Evolutionary conservation across 2,329 filamentous ascomycete genomes (phyloP).

Genomic region (Diatrype stigma): DNA sequence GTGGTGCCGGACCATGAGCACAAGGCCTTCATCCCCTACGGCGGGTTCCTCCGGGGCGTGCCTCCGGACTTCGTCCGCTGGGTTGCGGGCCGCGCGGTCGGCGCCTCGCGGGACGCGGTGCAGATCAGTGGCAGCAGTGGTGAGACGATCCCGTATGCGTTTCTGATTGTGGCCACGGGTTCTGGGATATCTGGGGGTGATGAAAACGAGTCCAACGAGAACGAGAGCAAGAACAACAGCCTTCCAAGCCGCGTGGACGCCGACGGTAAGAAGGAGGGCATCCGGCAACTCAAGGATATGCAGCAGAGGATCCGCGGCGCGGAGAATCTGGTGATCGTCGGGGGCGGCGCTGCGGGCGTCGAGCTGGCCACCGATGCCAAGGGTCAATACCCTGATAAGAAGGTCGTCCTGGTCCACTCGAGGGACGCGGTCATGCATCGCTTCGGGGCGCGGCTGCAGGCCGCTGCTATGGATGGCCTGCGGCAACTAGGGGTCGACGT

Average conservation of each 20-base stretch:
- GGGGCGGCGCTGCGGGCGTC: slow-evolving; percentile 59
- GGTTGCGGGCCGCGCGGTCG: slow-evolving; percentile 38
- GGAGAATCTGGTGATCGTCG: slow-evolving; percentile 45
- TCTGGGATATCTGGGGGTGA: slow-evolving; percentile 26
- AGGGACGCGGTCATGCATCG: slow-evolving; percentile 47
- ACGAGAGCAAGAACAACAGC: slow-evolving; percentile 11
- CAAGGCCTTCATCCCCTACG: slow-evolving; percentile 59
- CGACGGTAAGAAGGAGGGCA: slow-evolving; percentile 37
- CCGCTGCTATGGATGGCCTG: slow-evolving; percentile 36
- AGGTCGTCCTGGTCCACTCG: slow-evolving; percentile 55
- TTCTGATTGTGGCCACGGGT: slow-evolving; percentile 55
- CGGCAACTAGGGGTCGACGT: slow-evolving; percentile 44
- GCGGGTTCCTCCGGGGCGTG: slow-evolving; percentile 32
- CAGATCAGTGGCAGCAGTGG: slow-evolving; percentile 34
- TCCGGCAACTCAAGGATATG: slow-evolving; percentile 39
- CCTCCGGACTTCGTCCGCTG: slow-evolving; percentile 33
- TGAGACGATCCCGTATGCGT: slow-evolving; percentile 47
- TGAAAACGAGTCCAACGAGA: not conserved
- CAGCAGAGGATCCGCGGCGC: slow-evolving; percentile 42
- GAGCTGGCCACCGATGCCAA: slow-evolving; percentile 59
- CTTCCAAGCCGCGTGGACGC: slow-evolving; percentile 46
- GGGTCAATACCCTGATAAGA: slow-evolving; percentile 50
- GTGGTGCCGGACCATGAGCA: slow-evolving; percentile 53
- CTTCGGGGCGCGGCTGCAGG: slow-evolving; percentile 42
- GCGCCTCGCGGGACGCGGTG: slow-evolving; percentile 35